phyloP scores from a whole-genome alignment of 331 rosid genomes.

The Pyracantha coccinea region DNA sequence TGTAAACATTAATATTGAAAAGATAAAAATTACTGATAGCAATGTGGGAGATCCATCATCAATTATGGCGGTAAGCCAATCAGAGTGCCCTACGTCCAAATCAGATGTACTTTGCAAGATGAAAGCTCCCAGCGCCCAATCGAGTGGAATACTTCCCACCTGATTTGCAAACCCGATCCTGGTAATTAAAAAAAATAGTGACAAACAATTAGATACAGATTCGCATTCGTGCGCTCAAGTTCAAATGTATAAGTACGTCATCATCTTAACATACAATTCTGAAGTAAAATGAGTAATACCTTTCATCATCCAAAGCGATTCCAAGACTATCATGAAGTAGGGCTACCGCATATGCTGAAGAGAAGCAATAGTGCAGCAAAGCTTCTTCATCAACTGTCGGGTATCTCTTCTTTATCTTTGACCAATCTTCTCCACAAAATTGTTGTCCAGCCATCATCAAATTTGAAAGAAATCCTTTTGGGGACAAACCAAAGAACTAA shows the following conservation, averaged over 20 bases:
- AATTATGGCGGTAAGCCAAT: conserved; percentile 46
- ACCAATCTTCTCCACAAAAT: conserved; percentile 87
- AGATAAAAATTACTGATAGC: conserved; percentile 45
- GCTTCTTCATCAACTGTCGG: conserved; percentile 53
- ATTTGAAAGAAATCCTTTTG: conserved; percentile 63
- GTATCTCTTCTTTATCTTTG: conserved; percentile 45
- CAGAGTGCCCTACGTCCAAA: conserved; percentile 32
- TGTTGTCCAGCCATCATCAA: conserved; percentile 73
- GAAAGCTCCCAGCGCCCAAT: conserved; percentile 99
- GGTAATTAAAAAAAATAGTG: conserved; percentile 20
- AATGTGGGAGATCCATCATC: conserved; percentile 47
- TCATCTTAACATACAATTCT: neutral
- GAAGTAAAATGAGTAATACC: conserved; percentile 35
- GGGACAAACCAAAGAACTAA: conserved; percentile 74
- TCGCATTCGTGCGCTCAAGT: neutral
- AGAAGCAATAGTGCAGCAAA: conserved; percentile 81
- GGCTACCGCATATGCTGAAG: conserved; percentile 90
- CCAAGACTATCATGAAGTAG: conserved; percentile 95
- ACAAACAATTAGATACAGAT: conserved; percentile 7
- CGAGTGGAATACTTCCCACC: conserved; percentile 74
- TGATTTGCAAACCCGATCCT: conserved; percentile 74
- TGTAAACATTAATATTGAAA: conserved; percentile 51
- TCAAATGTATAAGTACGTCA: no score
- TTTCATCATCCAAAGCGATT: conserved; percentile 67
- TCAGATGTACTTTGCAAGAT: conserved; percentile 68